A percentile compares a stretch with the other conserved stretches of the same genome.
Conservation (phyloP, 805 yeast species). For the Candida xiaguanensis region DNA sequence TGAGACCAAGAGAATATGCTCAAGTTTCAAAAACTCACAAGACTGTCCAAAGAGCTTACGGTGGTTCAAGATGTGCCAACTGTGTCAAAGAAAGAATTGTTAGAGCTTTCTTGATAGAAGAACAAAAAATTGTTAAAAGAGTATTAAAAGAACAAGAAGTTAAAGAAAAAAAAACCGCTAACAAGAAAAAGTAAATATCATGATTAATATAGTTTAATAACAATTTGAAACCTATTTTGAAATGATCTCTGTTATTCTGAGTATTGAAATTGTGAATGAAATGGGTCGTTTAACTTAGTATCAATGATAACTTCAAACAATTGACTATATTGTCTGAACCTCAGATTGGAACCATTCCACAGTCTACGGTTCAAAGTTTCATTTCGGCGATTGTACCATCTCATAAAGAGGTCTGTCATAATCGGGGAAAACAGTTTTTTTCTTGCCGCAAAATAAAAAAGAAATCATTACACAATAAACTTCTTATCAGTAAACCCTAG, state of each 20-base stretch:
- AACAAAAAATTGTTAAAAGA: constrained; percentile 99
- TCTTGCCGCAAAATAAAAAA: background rate
- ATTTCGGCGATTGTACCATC: too few species aligned
- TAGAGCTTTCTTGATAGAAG: constrained; percentile 99
- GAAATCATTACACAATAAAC: background rate
- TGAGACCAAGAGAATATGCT: constrained; percentile 99
- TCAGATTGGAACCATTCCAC: too few species aligned
- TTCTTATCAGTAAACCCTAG: background rate
- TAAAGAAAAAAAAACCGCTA: constrained; percentile 62
- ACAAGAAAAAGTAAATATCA: constrained; percentile 27
- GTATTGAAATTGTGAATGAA: too few species aligned
- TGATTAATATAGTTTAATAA: too few species aligned
- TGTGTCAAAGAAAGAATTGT: constrained; percentile 99
- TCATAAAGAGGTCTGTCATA: background rate
- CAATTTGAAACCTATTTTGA: too few species aligned
- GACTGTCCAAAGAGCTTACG: constrained; percentile 99
- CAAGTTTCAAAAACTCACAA: constrained; percentile 91
- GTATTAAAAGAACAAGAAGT: constrained; percentile 95
- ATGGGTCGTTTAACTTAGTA: too few species aligned
- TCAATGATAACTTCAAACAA: too few species aligned
- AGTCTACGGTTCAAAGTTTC: too few species aligned
- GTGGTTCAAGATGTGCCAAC: constrained; percentile 98
- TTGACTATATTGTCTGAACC: too few species aligned
- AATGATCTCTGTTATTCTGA: too few species aligned
- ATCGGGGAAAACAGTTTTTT: background rate